phyloP scores from a whole-genome alignment of 305 asterid genomes.

The Lippia alba region DNA sequence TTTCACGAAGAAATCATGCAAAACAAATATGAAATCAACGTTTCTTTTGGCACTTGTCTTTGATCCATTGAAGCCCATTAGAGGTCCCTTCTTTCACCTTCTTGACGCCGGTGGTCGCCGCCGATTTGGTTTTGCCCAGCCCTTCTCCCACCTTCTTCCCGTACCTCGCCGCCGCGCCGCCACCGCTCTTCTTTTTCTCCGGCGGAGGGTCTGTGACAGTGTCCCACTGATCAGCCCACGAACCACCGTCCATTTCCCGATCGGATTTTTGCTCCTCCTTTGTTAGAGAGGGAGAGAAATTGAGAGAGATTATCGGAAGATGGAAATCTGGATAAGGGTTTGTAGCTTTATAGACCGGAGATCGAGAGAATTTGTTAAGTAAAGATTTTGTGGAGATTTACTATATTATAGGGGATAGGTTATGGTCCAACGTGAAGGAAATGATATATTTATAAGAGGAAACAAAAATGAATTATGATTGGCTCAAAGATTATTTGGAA shows the following conservation, averaged over 20 bases:
- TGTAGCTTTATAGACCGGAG: background rate
- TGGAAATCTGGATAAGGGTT: background rate
- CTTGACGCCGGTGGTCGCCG: constrained; percentile 64
- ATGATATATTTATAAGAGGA: too few relatives aligned
- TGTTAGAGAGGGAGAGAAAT: background rate
- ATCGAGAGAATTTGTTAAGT: constrained; percentile 18
- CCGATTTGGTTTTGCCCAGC: constrained; percentile 59
- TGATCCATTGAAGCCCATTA: constrained; percentile 69
- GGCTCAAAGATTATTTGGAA: background rate
- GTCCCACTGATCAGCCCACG: constrained; percentile 93
- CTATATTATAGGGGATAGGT: constrained; percentile 15
- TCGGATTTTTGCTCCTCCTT: background rate
- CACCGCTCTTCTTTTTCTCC: constrained; percentile 41
- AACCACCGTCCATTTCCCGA: constrained; percentile 39
- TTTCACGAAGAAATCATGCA: background rate
- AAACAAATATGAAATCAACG: constrained; percentile 5
- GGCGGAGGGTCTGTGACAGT: constrained; percentile 39
- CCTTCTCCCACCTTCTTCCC: constrained; percentile 63
- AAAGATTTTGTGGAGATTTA: constrained; percentile 36
- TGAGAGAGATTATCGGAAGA: constrained; percentile 5
- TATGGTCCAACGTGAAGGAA: constrained; percentile 31
- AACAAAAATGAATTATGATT: too few relatives aligned
- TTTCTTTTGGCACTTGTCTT: constrained; percentile 41
- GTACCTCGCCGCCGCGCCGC: constrained; percentile 43
- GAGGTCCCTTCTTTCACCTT: constrained; percentile 71